Percentiles rank a stretch among this genome's conserved stretches.
These are phyloP conservation scores for Penicillium paneum DNA, from an alignment of 2,329 filamentous ascomycete species.

Conservation along the genomic window DNA sequence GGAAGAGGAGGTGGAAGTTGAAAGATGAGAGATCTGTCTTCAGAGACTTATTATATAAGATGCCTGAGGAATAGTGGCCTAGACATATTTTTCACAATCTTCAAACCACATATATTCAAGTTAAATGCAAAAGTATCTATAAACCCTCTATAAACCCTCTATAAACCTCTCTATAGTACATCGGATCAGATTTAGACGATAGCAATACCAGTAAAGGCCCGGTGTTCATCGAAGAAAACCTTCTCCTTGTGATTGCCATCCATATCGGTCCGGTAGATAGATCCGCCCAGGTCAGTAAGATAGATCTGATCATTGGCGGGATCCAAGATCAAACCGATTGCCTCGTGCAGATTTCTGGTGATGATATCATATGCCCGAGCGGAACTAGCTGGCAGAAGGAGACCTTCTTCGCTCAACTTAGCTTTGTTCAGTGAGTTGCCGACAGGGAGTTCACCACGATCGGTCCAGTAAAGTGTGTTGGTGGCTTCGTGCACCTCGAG, in stretches of 20 bases:
- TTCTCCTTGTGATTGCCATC: conserved; percentile 10
- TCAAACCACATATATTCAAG: too few relatives aligned
- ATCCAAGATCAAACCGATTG: conserved; percentile 29
- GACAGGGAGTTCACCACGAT: conserved; percentile 55
- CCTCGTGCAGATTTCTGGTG: conserved; percentile 25
- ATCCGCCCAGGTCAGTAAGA: conserved; percentile 30
- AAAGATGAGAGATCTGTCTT: background rate
- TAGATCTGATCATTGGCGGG: conserved; percentile 18
- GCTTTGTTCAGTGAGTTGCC: conserved; percentile 54
- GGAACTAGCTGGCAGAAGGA: background rate
- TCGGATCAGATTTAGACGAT: background rate
- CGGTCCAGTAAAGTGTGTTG: conserved; percentile 57
- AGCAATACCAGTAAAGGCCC: conserved; percentile 18
- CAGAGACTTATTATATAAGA: background rate
- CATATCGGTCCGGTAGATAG: conserved; percentile 23
- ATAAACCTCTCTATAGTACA: background rate
- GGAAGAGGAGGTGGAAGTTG: background rate
- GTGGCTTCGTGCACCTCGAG: conserved; percentile 51
- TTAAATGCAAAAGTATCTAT: too few relatives aligned
- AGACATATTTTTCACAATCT: too few relatives aligned
- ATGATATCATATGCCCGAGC: conserved; percentile 11
- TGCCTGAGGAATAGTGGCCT: background rate
- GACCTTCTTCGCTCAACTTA: conserved; percentile 12
- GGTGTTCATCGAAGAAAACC: conserved; percentile 6
- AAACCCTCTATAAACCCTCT: too few relatives aligned